Base-by-base conservation (phyloP, 345 rosid genomes). In the Populus pruinosa region DNA sequence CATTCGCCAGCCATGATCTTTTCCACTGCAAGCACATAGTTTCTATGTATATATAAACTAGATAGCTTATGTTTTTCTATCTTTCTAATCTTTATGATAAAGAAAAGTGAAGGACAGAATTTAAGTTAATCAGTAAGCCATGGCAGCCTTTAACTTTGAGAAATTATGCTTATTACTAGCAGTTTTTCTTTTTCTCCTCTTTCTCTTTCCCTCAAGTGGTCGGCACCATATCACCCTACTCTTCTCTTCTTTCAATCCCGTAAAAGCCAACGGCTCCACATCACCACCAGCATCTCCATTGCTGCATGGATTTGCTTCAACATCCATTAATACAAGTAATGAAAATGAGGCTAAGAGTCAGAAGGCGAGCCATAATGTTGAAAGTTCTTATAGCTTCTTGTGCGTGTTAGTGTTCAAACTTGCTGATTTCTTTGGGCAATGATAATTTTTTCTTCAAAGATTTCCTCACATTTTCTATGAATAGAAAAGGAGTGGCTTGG, bases 401-500 rank as follows among this genome's bases (percentile, higher is more conserved):
- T 8, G 62, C 62, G 10, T 55, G 27, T 55, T 55, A 21, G 62
- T 55, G 27, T 55, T 8, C 62, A 55, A 21, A 55, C 11, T 55
- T 8, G 13, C 62, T 55, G 27, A 10, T 55, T 35, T 35, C 20
- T 20, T 16, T 2, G n/a, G 35, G 6, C 44, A 10, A 9, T 6
- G n/a, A 5, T 67, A 1, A 8, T 18, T 67, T 35, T 35, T 35
- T 35, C 43, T 35, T 67, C 3, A 33, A 12, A 18, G 2, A 10
- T 35, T 18, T 21, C 18, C 12, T 31, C 21, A 1, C 38, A 64
- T 29, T 29, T 29, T 64, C 38, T 29, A 31, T 1, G 33, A n/a
- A 62, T 62, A 79, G 86, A 81, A 77, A 21, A 65, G 35, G 77
- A 78, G 67, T 47, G 67, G 77, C 64, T 71, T 79, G 77, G 82